A percentile compares a stretch with the other conserved stretches of the same genome.
Conservation (phyloP, 495 filamentous ascomycete genomes). For the Annulohypoxylon moriforme region DNA sequence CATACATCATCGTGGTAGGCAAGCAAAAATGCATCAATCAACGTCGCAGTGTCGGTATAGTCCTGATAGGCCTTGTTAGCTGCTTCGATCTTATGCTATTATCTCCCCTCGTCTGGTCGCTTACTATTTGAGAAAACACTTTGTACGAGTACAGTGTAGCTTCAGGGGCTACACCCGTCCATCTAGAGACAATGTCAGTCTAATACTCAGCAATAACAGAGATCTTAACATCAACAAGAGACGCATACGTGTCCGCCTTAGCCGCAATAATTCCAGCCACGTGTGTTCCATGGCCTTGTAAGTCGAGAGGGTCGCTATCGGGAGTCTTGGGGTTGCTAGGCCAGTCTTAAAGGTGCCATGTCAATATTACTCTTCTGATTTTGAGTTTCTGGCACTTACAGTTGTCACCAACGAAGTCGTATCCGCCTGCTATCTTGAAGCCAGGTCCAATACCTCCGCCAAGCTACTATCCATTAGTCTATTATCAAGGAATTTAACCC, state of each 20-base stretch:
- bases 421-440: constrained; percentile 54
- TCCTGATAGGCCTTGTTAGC: not conserved
- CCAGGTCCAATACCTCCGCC: constrained; percentile 56
- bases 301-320: constrained; percentile 53
- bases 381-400: constrained; percentile 8
- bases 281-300: constrained; percentile 56
- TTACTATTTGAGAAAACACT: constrained; percentile 47
- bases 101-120: not conserved
- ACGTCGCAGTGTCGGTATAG: constrained; percentile 46
- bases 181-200: constrained; percentile 36
- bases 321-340: constrained; percentile 32
- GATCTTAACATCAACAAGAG: not conserved
- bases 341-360: constrained; percentile 4
- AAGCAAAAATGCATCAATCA: constrained; percentile 54
- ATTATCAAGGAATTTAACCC: not conserved
- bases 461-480: constrained; percentile 36
- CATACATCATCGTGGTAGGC: constrained; percentile 55
- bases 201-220: not conserved
- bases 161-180: constrained; percentile 60
- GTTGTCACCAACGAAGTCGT: constrained; percentile 50
- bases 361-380: not conserved
- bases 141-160: constrained; percentile 58
- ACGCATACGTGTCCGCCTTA: constrained; percentile 39
- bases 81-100: not conserved
- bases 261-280: constrained; percentile 58